Conservation (phyloP, 768 basidiomycete genomes). For the Coprinellus micaceus region DNA sequence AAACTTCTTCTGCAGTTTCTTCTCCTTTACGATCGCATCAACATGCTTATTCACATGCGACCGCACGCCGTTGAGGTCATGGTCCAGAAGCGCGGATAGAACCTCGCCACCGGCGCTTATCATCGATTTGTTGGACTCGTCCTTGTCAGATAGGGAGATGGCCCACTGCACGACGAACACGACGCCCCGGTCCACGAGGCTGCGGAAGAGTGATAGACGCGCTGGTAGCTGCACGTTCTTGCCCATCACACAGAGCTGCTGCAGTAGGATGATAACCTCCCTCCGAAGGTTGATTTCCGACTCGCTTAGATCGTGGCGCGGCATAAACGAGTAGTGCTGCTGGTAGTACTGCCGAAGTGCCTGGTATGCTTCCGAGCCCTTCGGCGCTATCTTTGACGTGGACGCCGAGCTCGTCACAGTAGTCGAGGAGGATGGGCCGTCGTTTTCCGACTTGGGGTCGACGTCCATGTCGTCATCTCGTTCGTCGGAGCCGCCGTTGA, state of each 20-base stretch:
- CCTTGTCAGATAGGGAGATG: conserved; percentile 61
- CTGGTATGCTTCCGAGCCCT: background rate
- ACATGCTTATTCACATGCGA: conserved; percentile 82
- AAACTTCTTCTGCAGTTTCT: conserved; percentile 49
- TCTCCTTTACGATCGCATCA: conserved; percentile 64
- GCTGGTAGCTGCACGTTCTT: conserved; percentile 92
- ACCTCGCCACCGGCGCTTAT: conserved; percentile 85
- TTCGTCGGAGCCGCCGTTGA: conserved; percentile 29
- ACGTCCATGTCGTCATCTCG: conserved; percentile 42
- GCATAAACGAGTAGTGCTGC: conserved; percentile 49
- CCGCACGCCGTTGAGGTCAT: conserved; percentile 85
- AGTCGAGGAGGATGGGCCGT: background rate
- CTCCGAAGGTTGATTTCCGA: conserved; percentile 55
- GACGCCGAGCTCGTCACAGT: background rate
- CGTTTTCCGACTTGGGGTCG: conserved; percentile 25
- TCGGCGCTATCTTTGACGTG: conserved; percentile 3
- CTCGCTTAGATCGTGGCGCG: conserved; percentile 53
- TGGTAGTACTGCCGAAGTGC: conserved; percentile 15
- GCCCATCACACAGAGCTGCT: conserved; percentile 91
- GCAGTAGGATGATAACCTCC: conserved; percentile 83
- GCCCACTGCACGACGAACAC: conserved; percentile 94
- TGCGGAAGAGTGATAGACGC: conserved; percentile 81
- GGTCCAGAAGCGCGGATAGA: conserved; percentile 80
- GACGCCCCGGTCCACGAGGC: conserved; percentile 83
- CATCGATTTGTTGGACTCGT: conserved; percentile 48